These are phyloP conservation scores for Excoecaria cochinchinensis DNA, from an alignment of 345 rosid species.

Conservation along the genomic window DNA sequence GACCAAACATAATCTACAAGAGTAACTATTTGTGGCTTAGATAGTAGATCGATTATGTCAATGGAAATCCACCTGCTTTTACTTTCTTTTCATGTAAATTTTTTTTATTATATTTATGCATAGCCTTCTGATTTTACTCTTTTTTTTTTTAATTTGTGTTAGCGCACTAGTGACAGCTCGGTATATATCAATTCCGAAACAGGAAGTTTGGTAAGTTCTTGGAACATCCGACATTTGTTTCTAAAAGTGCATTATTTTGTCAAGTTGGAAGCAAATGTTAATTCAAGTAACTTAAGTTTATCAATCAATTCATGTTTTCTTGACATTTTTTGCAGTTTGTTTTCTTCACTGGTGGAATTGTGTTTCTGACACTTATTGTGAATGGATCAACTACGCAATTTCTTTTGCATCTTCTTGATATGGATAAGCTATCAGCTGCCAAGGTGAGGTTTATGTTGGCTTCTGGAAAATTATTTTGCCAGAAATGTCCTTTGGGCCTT, in stretches of 20 bases:
- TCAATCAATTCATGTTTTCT: conserved; percentile 13
- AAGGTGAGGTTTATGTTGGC: conserved; percentile 53
- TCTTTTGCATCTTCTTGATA: conserved; percentile 59
- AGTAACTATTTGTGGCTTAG: no score
- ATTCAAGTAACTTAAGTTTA: neutral
- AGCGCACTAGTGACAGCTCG: conserved; percentile 66
- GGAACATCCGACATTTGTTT: conserved; percentile 5
- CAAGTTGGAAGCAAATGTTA: neutral
- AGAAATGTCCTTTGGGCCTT: neutral
- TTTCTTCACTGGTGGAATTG: conserved; percentile 96
- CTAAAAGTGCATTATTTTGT: neutral
- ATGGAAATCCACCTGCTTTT: neutral
- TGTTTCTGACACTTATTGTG: conserved; percentile 77
- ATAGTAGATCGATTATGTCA: neutral
- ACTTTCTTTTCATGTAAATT: neutral
- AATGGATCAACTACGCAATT: conserved; percentile 95
- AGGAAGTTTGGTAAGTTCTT: conserved; percentile 70
- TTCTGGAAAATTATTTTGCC: neutral
- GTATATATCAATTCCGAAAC: conserved; percentile 50
- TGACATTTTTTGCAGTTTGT: conserved; percentile 55
- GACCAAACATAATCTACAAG: neutral
- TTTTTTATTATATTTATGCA: neutral
- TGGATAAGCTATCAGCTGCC: conserved; percentile 73
- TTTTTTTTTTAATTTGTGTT: conserved; percentile 16
- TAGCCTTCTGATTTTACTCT: conserved; percentile 6